Evolutionary conservation across 352 stramenopile species (phyloP).

Genomic region (Pythium scleroteichum): DNA sequence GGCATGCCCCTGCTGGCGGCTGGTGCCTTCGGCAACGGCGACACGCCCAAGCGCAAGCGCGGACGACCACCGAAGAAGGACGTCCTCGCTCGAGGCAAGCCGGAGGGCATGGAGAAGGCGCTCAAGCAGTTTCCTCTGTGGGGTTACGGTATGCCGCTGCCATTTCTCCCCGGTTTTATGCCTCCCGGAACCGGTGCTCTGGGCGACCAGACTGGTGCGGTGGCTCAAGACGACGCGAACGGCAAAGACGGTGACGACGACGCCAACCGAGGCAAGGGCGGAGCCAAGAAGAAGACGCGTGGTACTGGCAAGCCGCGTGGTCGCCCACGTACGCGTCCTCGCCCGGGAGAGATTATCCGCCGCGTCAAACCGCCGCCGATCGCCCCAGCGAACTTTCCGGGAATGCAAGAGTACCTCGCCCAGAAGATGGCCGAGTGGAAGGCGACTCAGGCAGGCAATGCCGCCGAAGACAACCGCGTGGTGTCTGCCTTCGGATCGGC

Average conservation of each 20-base stretch:
- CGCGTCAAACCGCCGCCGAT: slow-evolving; percentile 70
- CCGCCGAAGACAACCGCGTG: slow-evolving; percentile 49
- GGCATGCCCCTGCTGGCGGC: slow-evolving; percentile 37
- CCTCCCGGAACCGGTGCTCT: slow-evolving; percentile 34
- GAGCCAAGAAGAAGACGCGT: slow-evolving; percentile 75
- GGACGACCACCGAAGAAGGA: slow-evolving; percentile 70
- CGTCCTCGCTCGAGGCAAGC: slow-evolving; percentile 46
- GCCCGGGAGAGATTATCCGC: slow-evolving; percentile 74
- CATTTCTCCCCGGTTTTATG: slow-evolving; percentile 50
- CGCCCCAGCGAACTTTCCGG: slow-evolving; percentile 70
- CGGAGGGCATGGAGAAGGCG: slow-evolving; percentile 45
- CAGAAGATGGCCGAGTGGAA: slow-evolving; percentile 57
- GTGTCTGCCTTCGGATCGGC: slow-evolving; percentile 40
- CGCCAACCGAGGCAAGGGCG: slow-evolving; percentile 34
- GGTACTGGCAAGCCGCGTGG: slow-evolving; percentile 72
- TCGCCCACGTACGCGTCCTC: slow-evolving; percentile 67
- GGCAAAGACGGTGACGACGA: slow-evolving; percentile 34
- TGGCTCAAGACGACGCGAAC: slow-evolving; percentile 26
- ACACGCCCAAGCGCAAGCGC: slow-evolving; percentile 69
- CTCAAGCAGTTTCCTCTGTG: slow-evolving; percentile 69
- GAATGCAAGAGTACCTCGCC: slow-evolving; percentile 76
- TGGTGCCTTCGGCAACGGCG: slow-evolving; percentile 42
- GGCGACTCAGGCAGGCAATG: slow-evolving; percentile 39
- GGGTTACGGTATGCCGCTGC: slow-evolving; percentile 60
- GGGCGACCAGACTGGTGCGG: slow-evolving; percentile 24